Conservation (phyloP, 805 yeast species). For the Candida hungchunana region DNA sequence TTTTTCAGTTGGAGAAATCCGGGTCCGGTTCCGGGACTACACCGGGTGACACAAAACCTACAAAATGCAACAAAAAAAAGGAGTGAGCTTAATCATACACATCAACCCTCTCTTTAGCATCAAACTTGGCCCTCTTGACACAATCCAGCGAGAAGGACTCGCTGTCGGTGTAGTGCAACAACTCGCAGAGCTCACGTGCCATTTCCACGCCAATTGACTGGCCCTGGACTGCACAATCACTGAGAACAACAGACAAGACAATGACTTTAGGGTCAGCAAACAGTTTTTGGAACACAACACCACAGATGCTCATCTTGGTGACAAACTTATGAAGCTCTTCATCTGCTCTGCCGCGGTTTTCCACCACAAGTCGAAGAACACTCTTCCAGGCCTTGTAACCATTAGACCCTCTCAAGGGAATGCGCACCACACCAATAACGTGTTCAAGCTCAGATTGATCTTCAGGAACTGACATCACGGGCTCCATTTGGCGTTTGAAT, state of each 20-base stretch:
- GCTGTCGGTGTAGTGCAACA: conserved; percentile 4
- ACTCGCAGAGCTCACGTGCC: conserved; percentile 2
- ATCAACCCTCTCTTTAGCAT: background rate
- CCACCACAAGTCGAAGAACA: conserved; percentile 1
- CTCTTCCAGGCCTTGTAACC: conserved; percentile 4
- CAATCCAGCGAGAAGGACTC: background rate
- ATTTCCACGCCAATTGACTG: background rate
- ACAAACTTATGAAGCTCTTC: background rate
- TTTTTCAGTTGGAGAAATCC: too few relatives aligned
- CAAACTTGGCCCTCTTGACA: conserved; percentile 2
- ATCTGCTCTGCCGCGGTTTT: conserved; percentile 6
- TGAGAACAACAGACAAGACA: conserved; percentile 1
- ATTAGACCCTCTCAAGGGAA: background rate
- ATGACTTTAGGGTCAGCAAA: background rate
- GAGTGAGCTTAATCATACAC: too few relatives aligned
- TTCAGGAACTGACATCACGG: background rate
- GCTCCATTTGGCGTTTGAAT: conserved; percentile 1
- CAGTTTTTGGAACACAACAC: conserved; percentile 4
- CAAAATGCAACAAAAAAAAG: too few relatives aligned
- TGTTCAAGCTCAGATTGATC: background rate
- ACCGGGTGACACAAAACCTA: too few relatives aligned
- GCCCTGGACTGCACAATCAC: background rate
- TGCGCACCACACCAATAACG: conserved; percentile 3
- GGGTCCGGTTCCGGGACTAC: too few relatives aligned
- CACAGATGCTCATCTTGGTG: conserved; percentile 3